Evolutionary conservation across 2,329 filamentous ascomycete species (phyloP), one percentile per base, ranked within the genome.

Genomic region (Fusarium scirpi): DNA sequence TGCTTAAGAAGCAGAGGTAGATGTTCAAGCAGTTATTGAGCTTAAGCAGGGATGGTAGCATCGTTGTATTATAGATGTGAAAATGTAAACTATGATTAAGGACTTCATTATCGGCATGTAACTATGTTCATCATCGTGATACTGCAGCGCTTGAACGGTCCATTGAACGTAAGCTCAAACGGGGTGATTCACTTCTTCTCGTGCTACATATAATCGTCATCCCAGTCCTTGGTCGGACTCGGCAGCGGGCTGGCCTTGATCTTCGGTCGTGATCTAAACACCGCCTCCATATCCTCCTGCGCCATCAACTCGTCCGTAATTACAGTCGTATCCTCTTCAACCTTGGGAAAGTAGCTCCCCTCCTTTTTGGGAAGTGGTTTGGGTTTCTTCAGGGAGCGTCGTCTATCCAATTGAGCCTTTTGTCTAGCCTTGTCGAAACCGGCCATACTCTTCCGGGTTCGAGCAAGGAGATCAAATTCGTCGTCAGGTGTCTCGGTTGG

Each of bases 261-360:
- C 79, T 90, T 92, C 0, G 94, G 94, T 70, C 94, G 82, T 69
- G 92, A 94, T 80, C 91, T 93, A 78, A 98, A 98, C 2, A 97
- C 91, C 27, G 91, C 91, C 63, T 92, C 91, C 78, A 94, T 92
- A 65, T 97, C 93, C 70, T 93, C 90, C 58, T 90, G 86, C 18
- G 63, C 85, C 60, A 97, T 90, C 43, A 97, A 81, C 69, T 91
- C 87, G 75, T 95, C 91, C 1, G 87, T 85, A 11, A 92, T 85
- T 2, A 89, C 85, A 25, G 79, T 75, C n/a, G 79, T 65, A 20
- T 73, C 80, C 58, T 69, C 71, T 53, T 83, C 85, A 8, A 87
- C 78, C 27, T 78, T 82, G 1, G 82, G 78, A 59, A 88, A 88
- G 48, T 83, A 82, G 38, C 78, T 82, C 0, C 81, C 82, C 58